phyloP scores from a whole-genome alignment of 768 basidiomycete species.

The Leccinum broughii region DNA sequence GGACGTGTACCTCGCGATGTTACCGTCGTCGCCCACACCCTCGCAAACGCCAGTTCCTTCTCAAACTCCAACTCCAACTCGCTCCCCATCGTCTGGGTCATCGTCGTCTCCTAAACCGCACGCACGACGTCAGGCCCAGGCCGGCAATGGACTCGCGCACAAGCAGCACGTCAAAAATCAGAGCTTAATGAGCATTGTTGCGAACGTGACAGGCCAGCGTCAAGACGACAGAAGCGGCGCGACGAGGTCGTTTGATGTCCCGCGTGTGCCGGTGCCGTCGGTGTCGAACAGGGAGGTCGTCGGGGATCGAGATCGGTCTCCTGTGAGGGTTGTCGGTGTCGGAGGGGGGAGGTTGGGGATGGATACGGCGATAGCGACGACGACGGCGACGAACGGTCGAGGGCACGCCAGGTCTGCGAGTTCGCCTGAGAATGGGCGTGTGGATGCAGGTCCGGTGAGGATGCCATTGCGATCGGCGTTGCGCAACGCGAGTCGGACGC shows the following conservation, averaged over 20 bases:
- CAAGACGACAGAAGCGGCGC: too few species aligned
- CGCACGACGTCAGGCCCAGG: neutral
- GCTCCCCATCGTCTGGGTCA: too few species aligned
- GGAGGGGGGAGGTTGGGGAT: neutral
- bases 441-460: conserved; percentile 10
- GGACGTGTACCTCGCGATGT: too few species aligned
- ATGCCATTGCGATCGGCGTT: conserved; percentile 63
- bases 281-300: neutral
- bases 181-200: conserved; percentile 53
- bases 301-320: neutral
- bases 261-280: too few species aligned
- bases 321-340: neutral
- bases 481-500: conserved; percentile 50
- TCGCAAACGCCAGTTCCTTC: too few species aligned
- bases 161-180: conserved; percentile 10
- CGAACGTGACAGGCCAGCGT: too few species aligned
- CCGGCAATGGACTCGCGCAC: conserved; percentile 17
- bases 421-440: neutral
- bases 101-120: too few species aligned
- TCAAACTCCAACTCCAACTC: too few species aligned
- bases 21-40: too few species aligned
- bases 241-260: too few species aligned
- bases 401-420: conserved; percentile 7
- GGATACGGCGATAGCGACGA: neutral
- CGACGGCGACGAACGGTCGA: neutral